Percentiles rank a stretch among this genome's conserved stretches.
phyloP scores from a whole-genome alignment of 2,329 filamentous ascomycete species.

The Anthostomella pinea region DNA sequence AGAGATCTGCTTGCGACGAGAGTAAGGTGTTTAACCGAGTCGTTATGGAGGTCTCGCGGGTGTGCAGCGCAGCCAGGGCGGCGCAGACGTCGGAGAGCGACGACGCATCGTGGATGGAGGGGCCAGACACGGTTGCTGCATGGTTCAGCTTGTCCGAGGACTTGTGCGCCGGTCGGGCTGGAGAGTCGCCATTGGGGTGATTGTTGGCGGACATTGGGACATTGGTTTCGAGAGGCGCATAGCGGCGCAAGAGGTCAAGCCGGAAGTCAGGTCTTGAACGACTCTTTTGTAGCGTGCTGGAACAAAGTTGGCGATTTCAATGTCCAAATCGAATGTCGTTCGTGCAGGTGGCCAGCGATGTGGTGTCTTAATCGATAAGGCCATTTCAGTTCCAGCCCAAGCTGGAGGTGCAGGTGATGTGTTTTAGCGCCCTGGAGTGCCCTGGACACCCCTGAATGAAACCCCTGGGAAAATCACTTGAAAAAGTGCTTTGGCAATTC shows the following conservation, averaged over 20 bases:
- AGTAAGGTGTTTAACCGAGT: slow-evolving; percentile 73
- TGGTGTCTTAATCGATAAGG: too few relatives aligned
- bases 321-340: slow-evolving; percentile 4
- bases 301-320: slow-evolving; percentile 9
- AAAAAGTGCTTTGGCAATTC: too few relatives aligned
- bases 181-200: slow-evolving; percentile 32
- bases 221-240: slow-evolving; percentile 30
- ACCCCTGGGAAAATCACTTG: too few relatives aligned
- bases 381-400: too few relatives aligned
- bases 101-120: slow-evolving; percentile 64
- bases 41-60: slow-evolving; percentile 72
- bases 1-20: slow-evolving; percentile 80
- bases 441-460: too few relatives aligned
- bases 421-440: too few relatives aligned
- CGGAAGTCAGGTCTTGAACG: slow-evolving; percentile 16
- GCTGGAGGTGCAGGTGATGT: too few relatives aligned
- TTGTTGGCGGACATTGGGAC: slow-evolving; percentile 35
- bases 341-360: too few relatives aligned
- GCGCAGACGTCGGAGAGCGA: slow-evolving; percentile 77
- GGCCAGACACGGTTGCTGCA: slow-evolving; percentile 14
- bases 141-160: slow-evolving; percentile 26
- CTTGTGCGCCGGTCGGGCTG: slow-evolving; percentile 24
- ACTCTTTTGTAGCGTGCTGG: slow-evolving; percentile 5
- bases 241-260: slow-evolving; percentile 28
- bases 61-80: slow-evolving; percentile 71